Evolutionary conservation across 108 stramenopile genomes (phyloP).

Genomic region (Licmophora abbreviata): DNA sequence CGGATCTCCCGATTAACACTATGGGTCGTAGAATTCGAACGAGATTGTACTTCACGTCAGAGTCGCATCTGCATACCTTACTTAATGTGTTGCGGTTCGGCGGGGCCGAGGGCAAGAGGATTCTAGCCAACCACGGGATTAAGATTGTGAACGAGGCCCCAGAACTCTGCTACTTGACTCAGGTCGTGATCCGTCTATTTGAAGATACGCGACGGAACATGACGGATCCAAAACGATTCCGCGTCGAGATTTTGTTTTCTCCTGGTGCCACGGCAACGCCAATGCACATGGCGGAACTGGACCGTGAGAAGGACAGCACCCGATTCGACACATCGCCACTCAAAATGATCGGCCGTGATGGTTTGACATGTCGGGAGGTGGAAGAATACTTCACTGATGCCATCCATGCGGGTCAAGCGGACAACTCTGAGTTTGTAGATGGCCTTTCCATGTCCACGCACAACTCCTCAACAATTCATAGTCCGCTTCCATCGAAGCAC

Average conservation of each 20-base stretch:
- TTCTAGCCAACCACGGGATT: constrained; percentile 47
- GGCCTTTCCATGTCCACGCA: not conserved
- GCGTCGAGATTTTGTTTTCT: constrained; percentile 78
- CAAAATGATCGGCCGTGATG: constrained; percentile 57
- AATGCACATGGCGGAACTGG: constrained; percentile 71
- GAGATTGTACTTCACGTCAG: constrained; percentile 94
- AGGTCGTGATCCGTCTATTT: constrained; percentile 93
- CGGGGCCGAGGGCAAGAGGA: constrained; percentile 26
- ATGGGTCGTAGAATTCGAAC: constrained; percentile 94
- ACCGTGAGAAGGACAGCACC: constrained; percentile 53
- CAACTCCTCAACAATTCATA: not conserved
- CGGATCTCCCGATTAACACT: constrained; percentile 92
- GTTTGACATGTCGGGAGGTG: constrained; percentile 66
- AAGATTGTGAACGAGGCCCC: constrained; percentile 55
- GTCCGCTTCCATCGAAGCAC: too few species aligned
- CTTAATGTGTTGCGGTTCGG: constrained; percentile 91
- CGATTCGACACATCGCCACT: constrained; percentile 70
- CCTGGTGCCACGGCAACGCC: constrained; percentile 88
- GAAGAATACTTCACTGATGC: constrained; percentile 65
- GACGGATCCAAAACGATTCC: constrained; percentile 71
- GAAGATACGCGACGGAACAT: constrained; percentile 67
- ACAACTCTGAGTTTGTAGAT: constrained; percentile 17
- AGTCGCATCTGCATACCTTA: constrained; percentile 94
- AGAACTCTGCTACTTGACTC: constrained; percentile 95
- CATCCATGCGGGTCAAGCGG: constrained; percentile 40